These are phyloP conservation scores for Beauveria varroae DNA, from an alignment of 2,329 filamentous ascomycete genomes.

Conservation along the genomic window DNA sequence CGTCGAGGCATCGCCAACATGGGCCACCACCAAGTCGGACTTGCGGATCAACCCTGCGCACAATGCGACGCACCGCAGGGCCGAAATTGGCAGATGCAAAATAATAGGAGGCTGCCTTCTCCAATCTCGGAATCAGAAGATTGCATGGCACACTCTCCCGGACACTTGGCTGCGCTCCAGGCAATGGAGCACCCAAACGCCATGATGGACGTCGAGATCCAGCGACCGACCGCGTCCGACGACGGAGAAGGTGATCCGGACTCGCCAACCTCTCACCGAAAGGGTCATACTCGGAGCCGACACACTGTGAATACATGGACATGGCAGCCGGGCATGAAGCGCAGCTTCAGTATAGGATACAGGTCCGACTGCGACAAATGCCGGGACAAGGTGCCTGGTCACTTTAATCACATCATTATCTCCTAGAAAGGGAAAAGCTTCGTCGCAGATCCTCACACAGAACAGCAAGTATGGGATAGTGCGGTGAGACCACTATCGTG, in stretches of 20 bases:
- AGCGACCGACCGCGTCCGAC: conserved; percentile 17
- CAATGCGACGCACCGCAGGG: conserved; percentile 41
- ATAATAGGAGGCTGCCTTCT: conserved; percentile 47
- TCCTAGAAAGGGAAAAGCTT: conserved; percentile 36
- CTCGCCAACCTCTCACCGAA: conserved; percentile 41
- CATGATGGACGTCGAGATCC: conserved; percentile 29
- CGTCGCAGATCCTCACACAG: conserved; percentile 19
- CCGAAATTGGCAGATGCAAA: conserved; percentile 46
- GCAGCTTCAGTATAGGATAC: conserved; percentile 71
- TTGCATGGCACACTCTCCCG: conserved; percentile 30
- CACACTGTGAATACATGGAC: conserved; percentile 56
- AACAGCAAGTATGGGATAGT: conserved; percentile 16
- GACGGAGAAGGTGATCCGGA: conserved; percentile 27
- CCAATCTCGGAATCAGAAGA: conserved; percentile 54
- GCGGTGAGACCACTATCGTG: conserved; percentile 20
- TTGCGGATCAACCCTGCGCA: conserved; percentile 25
- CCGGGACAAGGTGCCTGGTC: conserved; percentile 63
- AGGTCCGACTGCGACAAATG: conserved; percentile 74
- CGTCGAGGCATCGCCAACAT: conserved; percentile 30
- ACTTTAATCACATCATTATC: conserved; percentile 73
- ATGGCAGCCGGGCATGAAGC: conserved; percentile 56
- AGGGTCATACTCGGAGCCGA: conserved; percentile 50
- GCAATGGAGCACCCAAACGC: conserved; percentile 33
- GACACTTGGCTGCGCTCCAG: conserved; percentile 27
- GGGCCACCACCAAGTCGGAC: conserved; percentile 32